phyloP scores from a whole-genome alignment of 768 basidiomycete species.

The Fibroporia radiculosa region DNA sequence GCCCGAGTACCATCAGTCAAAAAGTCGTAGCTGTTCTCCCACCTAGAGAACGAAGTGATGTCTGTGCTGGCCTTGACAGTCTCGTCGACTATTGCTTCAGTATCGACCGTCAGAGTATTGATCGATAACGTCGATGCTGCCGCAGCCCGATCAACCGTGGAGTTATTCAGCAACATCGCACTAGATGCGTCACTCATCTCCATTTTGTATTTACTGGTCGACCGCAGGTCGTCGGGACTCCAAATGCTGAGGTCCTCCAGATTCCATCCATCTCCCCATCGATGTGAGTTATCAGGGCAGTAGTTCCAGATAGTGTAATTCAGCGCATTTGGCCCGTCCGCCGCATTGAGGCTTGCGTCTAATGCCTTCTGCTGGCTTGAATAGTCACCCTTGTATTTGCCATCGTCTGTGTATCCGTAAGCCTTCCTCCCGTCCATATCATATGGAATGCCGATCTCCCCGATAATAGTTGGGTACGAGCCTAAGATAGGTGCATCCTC shows the following conservation, averaged over 20 bases:
- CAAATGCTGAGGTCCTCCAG: conserved; percentile 91
- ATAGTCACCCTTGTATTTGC: conserved; percentile 71
- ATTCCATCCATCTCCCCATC: conserved; percentile 97
- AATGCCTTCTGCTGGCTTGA: conserved; percentile 73
- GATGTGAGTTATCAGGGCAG: conserved; percentile 71
- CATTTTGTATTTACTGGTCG: conserved; percentile 18
- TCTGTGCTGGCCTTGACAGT: conserved; percentile 10
- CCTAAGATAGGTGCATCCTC: conserved; percentile 63
- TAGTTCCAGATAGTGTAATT: conserved; percentile 90
- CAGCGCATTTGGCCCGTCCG: conserved; percentile 68
- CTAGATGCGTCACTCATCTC: conserved; percentile 28
- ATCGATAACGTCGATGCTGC: conserved; percentile 31
- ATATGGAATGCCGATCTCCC: conserved; percentile 92
- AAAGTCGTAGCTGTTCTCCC: conserved; percentile 57
- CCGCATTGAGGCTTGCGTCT: conserved; percentile 73
- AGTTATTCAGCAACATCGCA: conserved; percentile 29
- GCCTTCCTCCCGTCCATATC: conserved; percentile 86
- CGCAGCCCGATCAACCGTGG: conserved; percentile 12
- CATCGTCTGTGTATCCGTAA: conserved; percentile 71
- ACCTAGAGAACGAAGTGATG: conserved; percentile 25
- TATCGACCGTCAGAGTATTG: conserved; percentile 22
- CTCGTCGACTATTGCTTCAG: conserved; percentile 14
- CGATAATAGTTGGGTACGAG: conserved; percentile 81
- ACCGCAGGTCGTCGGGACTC: conserved; percentile 63
- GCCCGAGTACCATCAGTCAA: conserved; percentile 84